phyloP scores from a whole-genome alignment of 305 asterid species.

The Fraxinus ornus region DNA sequence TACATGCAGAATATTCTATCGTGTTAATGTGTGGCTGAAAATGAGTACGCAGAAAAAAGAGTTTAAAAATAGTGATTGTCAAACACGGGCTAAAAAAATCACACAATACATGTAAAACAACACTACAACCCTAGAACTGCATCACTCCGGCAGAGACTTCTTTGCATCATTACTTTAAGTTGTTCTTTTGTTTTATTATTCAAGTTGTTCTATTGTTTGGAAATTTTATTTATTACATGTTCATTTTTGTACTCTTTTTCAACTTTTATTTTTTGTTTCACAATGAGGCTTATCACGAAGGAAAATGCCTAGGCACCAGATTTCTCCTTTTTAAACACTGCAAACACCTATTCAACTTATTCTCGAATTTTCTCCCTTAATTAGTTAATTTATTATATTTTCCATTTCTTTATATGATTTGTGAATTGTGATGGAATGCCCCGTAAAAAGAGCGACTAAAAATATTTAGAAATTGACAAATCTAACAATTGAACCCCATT shows the following conservation, averaged over 20 bases:
- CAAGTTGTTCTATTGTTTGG: neutral
- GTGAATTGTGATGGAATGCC: neutral
- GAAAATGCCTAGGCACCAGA: neutral
- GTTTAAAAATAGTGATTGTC: too few species aligned
- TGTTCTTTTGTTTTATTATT: neutral
- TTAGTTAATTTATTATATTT: neutral
- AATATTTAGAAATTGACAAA: neutral
- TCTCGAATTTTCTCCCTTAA: neutral
- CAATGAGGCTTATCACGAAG: neutral
- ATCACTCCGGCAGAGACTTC: neutral
- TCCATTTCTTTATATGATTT: neutral
- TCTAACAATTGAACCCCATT: neutral
- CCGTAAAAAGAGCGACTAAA: neutral
- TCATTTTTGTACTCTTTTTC: neutral
- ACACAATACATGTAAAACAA: neutral
- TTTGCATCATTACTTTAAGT: neutral
- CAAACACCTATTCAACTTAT: neutral
- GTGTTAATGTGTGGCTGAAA: too few species aligned
- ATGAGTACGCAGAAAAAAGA: too few species aligned
- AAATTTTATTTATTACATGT: neutral
- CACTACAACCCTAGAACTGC: neutral
- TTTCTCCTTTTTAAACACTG: neutral
- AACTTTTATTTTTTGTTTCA: neutral
- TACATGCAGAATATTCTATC: too few species aligned
- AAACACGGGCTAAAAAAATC: too few species aligned